Evolutionary conservation across 495 filamentous ascomycete genomes (phyloP).

Genomic region (Aspergillus avenaceus): DNA sequence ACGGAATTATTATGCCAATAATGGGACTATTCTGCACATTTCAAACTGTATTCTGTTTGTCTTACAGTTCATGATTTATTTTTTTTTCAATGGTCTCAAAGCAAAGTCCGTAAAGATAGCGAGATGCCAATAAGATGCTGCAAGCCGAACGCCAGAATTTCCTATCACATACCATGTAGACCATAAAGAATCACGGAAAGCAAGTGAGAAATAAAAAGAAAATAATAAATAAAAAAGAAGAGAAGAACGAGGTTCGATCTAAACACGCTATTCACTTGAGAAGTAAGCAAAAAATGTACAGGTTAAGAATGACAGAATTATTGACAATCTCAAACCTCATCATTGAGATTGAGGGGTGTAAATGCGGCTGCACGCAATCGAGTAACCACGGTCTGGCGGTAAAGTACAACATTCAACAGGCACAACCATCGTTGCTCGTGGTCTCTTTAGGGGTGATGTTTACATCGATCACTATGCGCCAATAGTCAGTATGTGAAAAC

Average conservation of each 20-base stretch:
- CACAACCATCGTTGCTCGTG: conserved; percentile 72
- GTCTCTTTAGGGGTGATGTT: conserved; percentile 75
- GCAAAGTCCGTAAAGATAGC: not conserved
- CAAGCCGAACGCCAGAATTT: not conserved
- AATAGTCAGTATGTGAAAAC: conserved; percentile 14
- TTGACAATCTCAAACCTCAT: conserved; percentile 34
- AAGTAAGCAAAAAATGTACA: conserved; percentile 36
- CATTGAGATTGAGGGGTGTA: conserved; percentile 26
- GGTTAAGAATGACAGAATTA: conserved; percentile 39
- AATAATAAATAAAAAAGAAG: conserved; percentile 1
- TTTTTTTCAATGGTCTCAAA: not conserved
- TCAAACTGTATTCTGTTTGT: too few species aligned
- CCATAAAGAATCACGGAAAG: not conserved
- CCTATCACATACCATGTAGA: not conserved
- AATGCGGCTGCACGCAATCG: conserved; percentile 3
- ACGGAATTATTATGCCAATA: too few species aligned
- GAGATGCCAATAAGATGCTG: not conserved
- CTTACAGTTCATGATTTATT: too few species aligned
- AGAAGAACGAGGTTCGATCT: conserved; percentile 18
- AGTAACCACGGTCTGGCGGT: not conserved
- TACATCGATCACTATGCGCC: conserved; percentile 79
- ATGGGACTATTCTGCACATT: not conserved
- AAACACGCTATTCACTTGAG: conserved; percentile 25
- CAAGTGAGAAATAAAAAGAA: not conserved
- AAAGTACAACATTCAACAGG: conserved; percentile 54